Percentiles rank a stretch among this genome's conserved stretches.
Evolutionary conservation across 768 basidiomycete species (phyloP).

Genomic region (Rhodotorula taiwanensis): DNA sequence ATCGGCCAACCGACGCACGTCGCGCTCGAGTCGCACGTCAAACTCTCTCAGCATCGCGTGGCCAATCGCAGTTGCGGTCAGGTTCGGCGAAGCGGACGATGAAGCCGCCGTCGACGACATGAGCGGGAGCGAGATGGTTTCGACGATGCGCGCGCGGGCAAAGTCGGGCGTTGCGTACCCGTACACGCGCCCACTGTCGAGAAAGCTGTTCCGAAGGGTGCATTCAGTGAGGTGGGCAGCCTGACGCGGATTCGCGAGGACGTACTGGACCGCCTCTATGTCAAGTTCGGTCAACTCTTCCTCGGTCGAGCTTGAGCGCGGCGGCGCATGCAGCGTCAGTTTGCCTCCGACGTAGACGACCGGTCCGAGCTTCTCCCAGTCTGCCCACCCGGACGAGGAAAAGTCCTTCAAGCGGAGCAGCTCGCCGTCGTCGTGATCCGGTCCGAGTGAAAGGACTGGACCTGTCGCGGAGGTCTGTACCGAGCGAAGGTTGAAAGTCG

Average conservation of each 20-base stretch:
- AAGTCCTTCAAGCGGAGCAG: constrained; percentile 5
- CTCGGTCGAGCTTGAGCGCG: neutral
- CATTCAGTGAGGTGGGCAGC: neutral
- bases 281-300: constrained; percentile 19
- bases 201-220: constrained; percentile 21
- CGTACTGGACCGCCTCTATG: constrained; percentile 39
- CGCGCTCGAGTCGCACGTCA: neutral
- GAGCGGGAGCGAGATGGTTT: constrained; percentile 14
- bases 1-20: constrained; percentile 1
- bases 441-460: neutral
- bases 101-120: neutral
- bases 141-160: constrained; percentile 10
- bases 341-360: constrained; percentile 17
- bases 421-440: constrained; percentile 17
- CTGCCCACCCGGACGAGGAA: neutral
- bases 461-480: constrained; percentile 19
- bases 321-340: constrained; percentile 4
- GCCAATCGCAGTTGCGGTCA: constrained; percentile 12
- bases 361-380: constrained; percentile 30
- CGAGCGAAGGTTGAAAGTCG: constrained; percentile 21
- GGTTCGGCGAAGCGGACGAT: neutral
- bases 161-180: constrained; percentile 29
- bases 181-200: constrained; percentile 34
- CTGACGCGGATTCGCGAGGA: neutral
- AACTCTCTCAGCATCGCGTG: constrained; percentile 14